Conservation (phyloP, 805 yeast genomes). For the Yamadazyma laniorum region DNA sequence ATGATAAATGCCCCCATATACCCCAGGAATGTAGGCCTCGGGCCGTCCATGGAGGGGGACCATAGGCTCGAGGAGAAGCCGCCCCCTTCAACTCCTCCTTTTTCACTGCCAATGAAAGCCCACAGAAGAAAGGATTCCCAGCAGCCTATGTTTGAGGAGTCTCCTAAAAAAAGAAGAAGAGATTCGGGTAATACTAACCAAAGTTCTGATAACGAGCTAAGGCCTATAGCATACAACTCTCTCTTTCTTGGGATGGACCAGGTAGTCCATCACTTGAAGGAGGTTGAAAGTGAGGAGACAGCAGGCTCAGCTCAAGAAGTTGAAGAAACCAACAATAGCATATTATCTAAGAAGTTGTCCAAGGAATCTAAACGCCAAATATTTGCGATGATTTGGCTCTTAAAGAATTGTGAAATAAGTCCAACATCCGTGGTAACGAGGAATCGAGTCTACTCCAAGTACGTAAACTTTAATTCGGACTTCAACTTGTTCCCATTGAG, state of each 20-base stretch:
- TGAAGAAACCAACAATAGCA: conserved; percentile 7
- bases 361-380: conserved; percentile 68
- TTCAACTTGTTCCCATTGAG: conserved; percentile 55
- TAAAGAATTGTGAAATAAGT: conserved; percentile 59
- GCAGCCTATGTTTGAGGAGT: conserved; percentile 6
- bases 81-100: not conserved
- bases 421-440: conserved; percentile 44
- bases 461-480: conserved; percentile 39
- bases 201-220: conserved; percentile 24
- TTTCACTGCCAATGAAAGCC: not conserved
- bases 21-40: not conserved
- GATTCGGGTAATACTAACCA: not conserved
- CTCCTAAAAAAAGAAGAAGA: conserved; percentile 9
- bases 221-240: conserved; percentile 34
- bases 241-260: conserved; percentile 38
- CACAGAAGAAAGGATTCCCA: conserved; percentile 8
- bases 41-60: not conserved
- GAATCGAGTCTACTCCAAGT: conserved; percentile 42
- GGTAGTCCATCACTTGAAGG: conserved; percentile 44
- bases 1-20: not conserved
- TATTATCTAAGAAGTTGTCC: conserved; percentile 8
- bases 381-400: conserved; percentile 79
- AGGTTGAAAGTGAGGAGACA: conserved; percentile 34
- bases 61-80: no score
- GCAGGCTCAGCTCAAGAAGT: not conserved